Conservation (phyloP, 208 protist species). For the Leishmania mexicana region DNA sequence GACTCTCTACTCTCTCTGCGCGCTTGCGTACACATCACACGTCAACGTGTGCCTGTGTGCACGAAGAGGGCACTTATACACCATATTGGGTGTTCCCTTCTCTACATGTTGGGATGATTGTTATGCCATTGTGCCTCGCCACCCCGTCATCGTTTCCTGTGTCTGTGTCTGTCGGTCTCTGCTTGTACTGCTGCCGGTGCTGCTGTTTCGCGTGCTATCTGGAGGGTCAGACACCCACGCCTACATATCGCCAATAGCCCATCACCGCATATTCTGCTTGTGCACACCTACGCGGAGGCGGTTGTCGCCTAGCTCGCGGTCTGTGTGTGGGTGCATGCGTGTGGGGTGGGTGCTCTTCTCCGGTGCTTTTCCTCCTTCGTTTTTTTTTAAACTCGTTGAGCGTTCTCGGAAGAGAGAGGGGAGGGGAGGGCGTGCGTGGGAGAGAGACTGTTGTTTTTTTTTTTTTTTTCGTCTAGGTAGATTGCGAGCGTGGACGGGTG, state of each 20-base stretch:
- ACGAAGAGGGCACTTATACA: not conserved
- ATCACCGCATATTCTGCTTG: not conserved
- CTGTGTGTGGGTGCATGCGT: not conserved
- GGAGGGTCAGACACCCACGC: not conserved
- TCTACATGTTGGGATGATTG: not conserved
- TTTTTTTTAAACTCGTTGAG: no score
- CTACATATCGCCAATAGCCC: not conserved
- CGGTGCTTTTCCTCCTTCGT: no score
- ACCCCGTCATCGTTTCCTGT: not conserved
- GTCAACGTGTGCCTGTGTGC: not conserved
- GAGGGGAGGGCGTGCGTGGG: no score
- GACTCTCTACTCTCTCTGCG: not conserved
- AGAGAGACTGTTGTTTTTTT: no score
- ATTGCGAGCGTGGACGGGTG: no score
- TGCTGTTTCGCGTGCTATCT: not conserved
- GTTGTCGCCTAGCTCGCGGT: not conserved
- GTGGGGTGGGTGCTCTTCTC: not conserved
- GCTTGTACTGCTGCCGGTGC: no score
- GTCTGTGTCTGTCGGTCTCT: not conserved
- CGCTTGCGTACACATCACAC: not conserved
- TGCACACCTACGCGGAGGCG: not conserved
- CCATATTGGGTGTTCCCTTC: not conserved
- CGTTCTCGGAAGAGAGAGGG: no score
- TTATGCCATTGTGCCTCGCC: not conserved
- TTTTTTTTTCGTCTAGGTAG: no score